A percentile compares a stretch with the other conserved stretches of the same genome.
Conservation (phyloP, 805 yeast species). For the Kockiozyma suomiensis region DNA sequence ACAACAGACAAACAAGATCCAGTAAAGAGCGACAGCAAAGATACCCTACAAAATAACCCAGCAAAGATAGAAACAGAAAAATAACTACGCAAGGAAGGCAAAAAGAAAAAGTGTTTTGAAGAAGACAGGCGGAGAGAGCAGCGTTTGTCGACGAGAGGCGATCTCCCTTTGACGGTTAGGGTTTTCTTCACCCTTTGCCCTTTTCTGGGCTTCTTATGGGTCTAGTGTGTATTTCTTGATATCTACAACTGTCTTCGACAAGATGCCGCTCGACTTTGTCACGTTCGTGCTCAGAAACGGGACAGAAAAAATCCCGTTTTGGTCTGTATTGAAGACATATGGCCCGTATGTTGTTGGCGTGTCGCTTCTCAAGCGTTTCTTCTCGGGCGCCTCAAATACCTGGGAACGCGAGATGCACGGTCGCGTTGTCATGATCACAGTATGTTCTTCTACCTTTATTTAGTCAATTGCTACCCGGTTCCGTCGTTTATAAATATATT, state of each 20-base stretch:
- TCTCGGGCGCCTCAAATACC: conserved; percentile 77
- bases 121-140: background rate
- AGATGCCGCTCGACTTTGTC: conserved; percentile 84
- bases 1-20: background rate
- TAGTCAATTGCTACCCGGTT: no score
- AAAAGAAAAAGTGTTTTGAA: background rate
- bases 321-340: conserved; percentile 57
- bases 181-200: background rate
- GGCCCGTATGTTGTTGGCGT: conserved; percentile 57
- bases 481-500: no score
- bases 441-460: conserved; percentile 1
- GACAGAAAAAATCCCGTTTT: conserved; percentile 73
- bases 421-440: conserved; percentile 56
- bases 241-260: no score
- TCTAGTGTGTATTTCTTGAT: no score
- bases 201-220: no score
- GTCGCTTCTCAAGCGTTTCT: conserved; percentile 65
- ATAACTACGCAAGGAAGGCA: no score
- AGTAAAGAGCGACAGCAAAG: background rate
- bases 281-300: conserved; percentile 74
- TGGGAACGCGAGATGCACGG: conserved; percentile 96
- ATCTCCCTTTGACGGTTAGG: no score
- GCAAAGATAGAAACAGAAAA: background rate
- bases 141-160: background rate
- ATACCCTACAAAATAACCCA: background rate